Conservation (phyloP, 352 stramenopile genomes). For the Phytophthora constricta region DNA sequence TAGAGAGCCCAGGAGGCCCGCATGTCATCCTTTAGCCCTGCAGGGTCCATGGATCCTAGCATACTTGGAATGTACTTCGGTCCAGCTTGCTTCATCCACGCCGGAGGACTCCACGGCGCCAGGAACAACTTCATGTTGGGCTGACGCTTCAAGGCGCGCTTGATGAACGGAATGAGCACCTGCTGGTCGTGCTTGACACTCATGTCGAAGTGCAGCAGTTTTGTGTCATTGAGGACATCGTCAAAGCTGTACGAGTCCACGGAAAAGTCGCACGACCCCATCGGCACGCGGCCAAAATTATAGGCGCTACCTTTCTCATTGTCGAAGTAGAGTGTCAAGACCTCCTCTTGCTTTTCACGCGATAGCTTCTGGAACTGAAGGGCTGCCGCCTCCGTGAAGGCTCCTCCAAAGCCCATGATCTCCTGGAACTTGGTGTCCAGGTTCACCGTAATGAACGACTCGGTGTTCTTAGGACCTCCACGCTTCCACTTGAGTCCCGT, state of each 20-base stretch:
- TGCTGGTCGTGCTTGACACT: constrained; percentile 77
- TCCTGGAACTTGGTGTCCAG: constrained; percentile 61
- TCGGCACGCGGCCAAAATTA: constrained; percentile 88
- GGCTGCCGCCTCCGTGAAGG: constrained; percentile 91
- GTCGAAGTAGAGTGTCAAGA: constrained; percentile 89
- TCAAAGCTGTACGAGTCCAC: constrained; percentile 88
- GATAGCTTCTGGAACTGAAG: constrained; percentile 88
- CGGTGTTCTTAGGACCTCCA: not conserved
- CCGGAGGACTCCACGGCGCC: constrained; percentile 86
- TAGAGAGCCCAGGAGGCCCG: constrained; percentile 84
- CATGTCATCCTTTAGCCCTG: constrained; percentile 57
- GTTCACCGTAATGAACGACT: constrained; percentile 62
- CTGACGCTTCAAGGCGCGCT: constrained; percentile 12
- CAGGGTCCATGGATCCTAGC: constrained; percentile 56
- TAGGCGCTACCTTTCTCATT: constrained; percentile 79
- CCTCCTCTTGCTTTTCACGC: constrained; percentile 73
- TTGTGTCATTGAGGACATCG: constrained; percentile 75
- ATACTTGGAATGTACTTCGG: constrained; percentile 68
- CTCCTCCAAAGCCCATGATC: constrained; percentile 90
- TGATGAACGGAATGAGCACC: constrained; percentile 85
- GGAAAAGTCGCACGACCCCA: constrained; percentile 92
- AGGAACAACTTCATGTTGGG: constrained; percentile 29
- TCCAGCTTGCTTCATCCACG: constrained; percentile 81
- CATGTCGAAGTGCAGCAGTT: constrained; percentile 78
- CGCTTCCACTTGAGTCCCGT: constrained; percentile 48